Base-by-base conservation (phyloP, 1,284 basidiomycete species). In the Cutaneotrichosporon dermatis region DNA sequence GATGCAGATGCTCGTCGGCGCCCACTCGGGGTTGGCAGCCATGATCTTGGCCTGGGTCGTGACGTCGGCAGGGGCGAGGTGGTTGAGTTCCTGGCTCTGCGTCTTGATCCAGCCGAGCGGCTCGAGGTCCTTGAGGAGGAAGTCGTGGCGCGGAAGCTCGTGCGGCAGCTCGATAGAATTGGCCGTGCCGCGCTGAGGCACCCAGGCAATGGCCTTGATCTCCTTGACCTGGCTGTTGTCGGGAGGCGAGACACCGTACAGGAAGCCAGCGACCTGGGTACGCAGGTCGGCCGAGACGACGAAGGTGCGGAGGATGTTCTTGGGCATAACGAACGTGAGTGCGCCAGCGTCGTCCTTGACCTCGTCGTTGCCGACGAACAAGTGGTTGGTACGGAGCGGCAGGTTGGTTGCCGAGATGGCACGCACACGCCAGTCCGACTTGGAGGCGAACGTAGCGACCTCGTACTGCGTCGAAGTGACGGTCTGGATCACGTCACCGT, bases 171-270 rank as follows among this genome's bases (percentile, higher is more conserved):
- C 92, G 16, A 97, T 87, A 49, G 85, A 87, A 75, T 90, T 95
- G 78, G 97, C 96, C 72, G 89, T 94, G 49, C 96, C 95, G 49
- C 94, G 86, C 77, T 99, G 96, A 36, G 96, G 96, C 34, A 94
- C 86, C 89, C 93, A 96, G 9, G 86, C 93, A 49, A 99, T 83
- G 16, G 92, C 93, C 83, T 95, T 96, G 80, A 99, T 90, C 81
- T 99, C 96, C 81, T 98, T 97, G 66, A 99, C 96, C 76, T 95
- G 92, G 66, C 91, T 90, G 82, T 98, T 98, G 79, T 99, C 94
- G 1, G 91, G 84, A 6, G 96, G 95, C 16, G 90, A 94, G 9
- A 83, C 82, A 64, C 96, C 96, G 75, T 96, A 99, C 63, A 99
- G 77, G 82, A 88, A 96, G 0, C 88, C 95, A 0, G 92, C 93